Evolutionary conservation across 2,329 filamentous ascomycete genomes (phyloP), one percentile per base, ranked within the genome.

Genomic region (Gnomoniopsis smithogilvyi): DNA sequence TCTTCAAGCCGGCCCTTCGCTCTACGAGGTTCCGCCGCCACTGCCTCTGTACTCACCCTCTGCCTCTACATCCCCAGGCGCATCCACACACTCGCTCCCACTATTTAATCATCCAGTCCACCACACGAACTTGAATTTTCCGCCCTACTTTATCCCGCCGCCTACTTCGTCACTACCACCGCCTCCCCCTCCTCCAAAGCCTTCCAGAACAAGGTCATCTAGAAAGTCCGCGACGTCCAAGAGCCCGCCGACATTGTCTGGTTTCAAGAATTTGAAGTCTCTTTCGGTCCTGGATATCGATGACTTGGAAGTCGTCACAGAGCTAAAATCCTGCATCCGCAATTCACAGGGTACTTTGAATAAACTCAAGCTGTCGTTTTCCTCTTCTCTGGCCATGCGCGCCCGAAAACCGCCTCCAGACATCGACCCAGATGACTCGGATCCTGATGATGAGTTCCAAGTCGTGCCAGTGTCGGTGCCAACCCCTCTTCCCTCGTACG

Each of bases 281-380:
- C 71, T 88, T 15, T 72, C 78, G 3, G 72, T 88, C 7, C 73
- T 88, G 36, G 85, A 88, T 62, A 86, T 88, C 54, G 85, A 88
- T 60, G 77, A 72, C 30, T 72, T 86, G 4, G 81, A 85, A 36
- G 73, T 83, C 34, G 66, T 86, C 14, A 68, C 75, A 1, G 85
- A 88, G 68, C 74, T 88, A 61, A 80, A 78, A 62, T 66, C 74
- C 6, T 86, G 83, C 64, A 71, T 88, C 24, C 74, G 74, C 12
- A 81, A 81, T 63, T 87, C 80, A 1, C 76, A 80, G 2, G 74
- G 79, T 1, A 83, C 82, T 0, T 72, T 88, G 22, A 79, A 74
- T 22, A 77, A 80, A 49, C 70, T 88, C 26, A 77, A 80, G 53
- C 69, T 88, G 15, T 88, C 85, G 4, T 79, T 88, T 59, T 88